phyloP scores from a whole-genome alignment of 768 basidiomycete species.

The Mycena amicta region DNA sequence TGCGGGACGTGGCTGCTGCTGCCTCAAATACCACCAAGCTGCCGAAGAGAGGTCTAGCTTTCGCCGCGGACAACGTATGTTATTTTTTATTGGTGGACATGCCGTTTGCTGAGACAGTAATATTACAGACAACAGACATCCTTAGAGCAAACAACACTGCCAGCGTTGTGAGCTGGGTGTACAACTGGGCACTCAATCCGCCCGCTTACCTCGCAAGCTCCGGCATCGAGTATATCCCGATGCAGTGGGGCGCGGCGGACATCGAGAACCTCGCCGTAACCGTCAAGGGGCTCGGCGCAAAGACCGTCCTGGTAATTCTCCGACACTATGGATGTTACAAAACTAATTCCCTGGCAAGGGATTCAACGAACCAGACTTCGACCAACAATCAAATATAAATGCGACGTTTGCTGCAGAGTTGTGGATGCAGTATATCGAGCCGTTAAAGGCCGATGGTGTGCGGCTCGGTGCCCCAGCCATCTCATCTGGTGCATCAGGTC shows the following conservation, averaged over 20 bases:
- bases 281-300: slow-evolving; percentile 49
- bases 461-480: slow-evolving; percentile 62
- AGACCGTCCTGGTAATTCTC: slow-evolving; percentile 46
- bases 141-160: slow-evolving; percentile 47
- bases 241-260: slow-evolving; percentile 53
- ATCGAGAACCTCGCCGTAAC: slow-evolving; percentile 36
- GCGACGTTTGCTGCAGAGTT: slow-evolving; percentile 49
- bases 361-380: slow-evolving; percentile 59
- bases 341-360: slow-evolving; percentile 24
- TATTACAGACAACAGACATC: slow-evolving; percentile 33
- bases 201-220: slow-evolving; percentile 46
- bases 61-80: slow-evolving; percentile 35
- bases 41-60: slow-evolving; percentile 50
- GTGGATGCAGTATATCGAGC: slow-evolving; percentile 62
- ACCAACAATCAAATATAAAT: slow-evolving; percentile 47
- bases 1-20: not conserved
- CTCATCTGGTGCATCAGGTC: slow-evolving; percentile 52
- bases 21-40: slow-evolving; percentile 42
- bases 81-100: not conserved
- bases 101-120: not conserved
- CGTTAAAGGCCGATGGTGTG: slow-evolving; percentile 51
- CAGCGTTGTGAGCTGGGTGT: slow-evolving; percentile 51
- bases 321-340: not conserved
- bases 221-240: slow-evolving; percentile 50
- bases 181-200: slow-evolving; percentile 53